A percentile compares a stretch with the other conserved stretches of the same genome.
Conservation (phyloP, 2,329 filamentous ascomycete genomes). For the Helotiales sp. region DNA sequence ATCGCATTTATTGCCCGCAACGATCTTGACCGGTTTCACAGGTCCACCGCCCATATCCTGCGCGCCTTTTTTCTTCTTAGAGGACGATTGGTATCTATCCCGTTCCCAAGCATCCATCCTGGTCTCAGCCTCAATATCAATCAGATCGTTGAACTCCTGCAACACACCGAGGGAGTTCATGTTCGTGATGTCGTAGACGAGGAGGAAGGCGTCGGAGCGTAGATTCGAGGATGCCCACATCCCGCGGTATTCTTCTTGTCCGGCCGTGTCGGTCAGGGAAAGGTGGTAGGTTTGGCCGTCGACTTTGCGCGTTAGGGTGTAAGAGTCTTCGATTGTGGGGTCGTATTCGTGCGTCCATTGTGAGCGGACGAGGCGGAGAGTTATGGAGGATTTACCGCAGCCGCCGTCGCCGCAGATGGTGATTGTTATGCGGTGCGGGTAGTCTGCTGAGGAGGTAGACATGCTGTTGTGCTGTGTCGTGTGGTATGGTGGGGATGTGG, state of each 20-base stretch:
- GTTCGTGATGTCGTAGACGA: slow-evolving; percentile 87
- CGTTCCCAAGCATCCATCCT: slow-evolving; percentile 52
- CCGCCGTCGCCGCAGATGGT: slow-evolving; percentile 88
- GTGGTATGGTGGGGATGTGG: not conserved
- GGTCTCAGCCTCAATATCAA: slow-evolving; percentile 80
- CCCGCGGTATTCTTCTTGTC: slow-evolving; percentile 88
- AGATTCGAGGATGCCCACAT: slow-evolving; percentile 85
- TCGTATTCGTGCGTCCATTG: slow-evolving; percentile 87
- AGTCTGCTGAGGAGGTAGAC: slow-evolving; percentile 18
- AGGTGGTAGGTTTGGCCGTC: slow-evolving; percentile 81
- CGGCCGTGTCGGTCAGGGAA: slow-evolving; percentile 80
- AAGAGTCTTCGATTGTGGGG: slow-evolving; percentile 83
- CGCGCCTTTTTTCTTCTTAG: slow-evolving; percentile 16
- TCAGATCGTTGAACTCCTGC: slow-evolving; percentile 80
- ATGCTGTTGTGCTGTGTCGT: not conserved
- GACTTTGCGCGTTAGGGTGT: slow-evolving; percentile 79
- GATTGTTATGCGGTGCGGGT: slow-evolving; percentile 61
- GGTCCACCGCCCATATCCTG: slow-evolving; percentile 33
- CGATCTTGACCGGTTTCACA: slow-evolving; percentile 72
- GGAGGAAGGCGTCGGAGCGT: slow-evolving; percentile 78
- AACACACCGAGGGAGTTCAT: slow-evolving; percentile 70
- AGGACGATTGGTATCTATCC: slow-evolving; percentile 15
- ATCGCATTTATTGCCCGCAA: slow-evolving; percentile 88
- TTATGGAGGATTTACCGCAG: slow-evolving; percentile 85
- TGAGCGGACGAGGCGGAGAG: slow-evolving; percentile 78